Base-by-base conservation (phyloP, 306 rosid genomes). In the Begonia peltatifolia region DNA sequence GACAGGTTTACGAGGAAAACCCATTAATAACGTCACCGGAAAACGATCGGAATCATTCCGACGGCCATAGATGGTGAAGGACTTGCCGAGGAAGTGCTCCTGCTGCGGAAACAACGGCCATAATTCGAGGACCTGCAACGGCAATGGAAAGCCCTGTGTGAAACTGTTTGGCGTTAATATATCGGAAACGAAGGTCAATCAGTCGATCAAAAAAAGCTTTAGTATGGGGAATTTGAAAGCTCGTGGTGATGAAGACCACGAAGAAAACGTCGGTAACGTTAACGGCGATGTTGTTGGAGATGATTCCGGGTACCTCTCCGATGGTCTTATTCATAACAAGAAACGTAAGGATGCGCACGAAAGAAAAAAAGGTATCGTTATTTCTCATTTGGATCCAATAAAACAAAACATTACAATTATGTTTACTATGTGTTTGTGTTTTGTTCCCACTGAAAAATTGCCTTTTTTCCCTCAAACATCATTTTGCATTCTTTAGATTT, bases 161-260 rank as follows among this genome's bases (percentile, higher is more conserved):
- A 83, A 67, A 71, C 41, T 83, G 3, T 83, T 83, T 50, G 84
- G 93, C 2, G 87, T 79, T 10, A 71, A 68, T 57, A 63, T 76
- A n/a, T 30, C 63, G 60, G 76, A 65, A 9, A 71, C 55, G 3
- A 52, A 43, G 3, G 57, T 2, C 38, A 30, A 55, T 7, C 68
- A 74, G 9, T 48, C 74, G 9, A 55, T 69, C 30, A 67, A 63
- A 52, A 72, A 76, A 53, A 74, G 77, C 59, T 54, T 14, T 2
- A 71, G 71, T 12, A 61, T 61, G 73, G 73, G 71, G 23, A 81
- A 81, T 56, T 69, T 71, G 9, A 61, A 62, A 1, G 56, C 55
- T 2, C 47, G 51, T 12, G 65, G 35, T 15, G 16, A 2, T 3
- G 50, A 63, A 10, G 30, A 54, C 46, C 16, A 56, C 64, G 20